Conservation (phyloP, 768 basidiomycete genomes). For the Dictyophora rubrovolvata region DNA sequence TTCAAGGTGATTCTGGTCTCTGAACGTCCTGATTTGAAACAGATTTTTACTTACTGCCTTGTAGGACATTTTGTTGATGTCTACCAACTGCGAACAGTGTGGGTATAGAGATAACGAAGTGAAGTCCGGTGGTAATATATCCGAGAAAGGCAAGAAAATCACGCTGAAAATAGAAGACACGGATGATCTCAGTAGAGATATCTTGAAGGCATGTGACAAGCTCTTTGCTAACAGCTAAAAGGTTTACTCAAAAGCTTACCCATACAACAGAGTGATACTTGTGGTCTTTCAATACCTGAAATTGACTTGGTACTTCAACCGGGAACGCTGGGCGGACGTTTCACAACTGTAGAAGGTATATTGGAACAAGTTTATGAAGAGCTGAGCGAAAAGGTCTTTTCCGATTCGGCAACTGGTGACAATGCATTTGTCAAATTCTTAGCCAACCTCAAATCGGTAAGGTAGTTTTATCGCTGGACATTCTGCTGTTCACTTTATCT, state of each 20-base stretch:
- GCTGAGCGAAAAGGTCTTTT: slow-evolving; percentile 77
- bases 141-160: slow-evolving; percentile 77
- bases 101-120: slow-evolving; percentile 98
- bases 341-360: slow-evolving; percentile 95
- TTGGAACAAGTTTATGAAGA: slow-evolving; percentile 93
- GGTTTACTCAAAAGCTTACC: neutral
- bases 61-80: slow-evolving; percentile 97
- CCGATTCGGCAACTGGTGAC: slow-evolving; percentile 52
- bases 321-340: slow-evolving; percentile 92
- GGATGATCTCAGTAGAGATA: slow-evolving; percentile 87
- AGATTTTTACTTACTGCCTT: neutral
- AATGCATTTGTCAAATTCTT: slow-evolving; percentile 70
- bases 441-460: slow-evolving; percentile 59
- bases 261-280: slow-evolving; percentile 74
- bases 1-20: slow-evolving; percentile 61
- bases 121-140: slow-evolving; percentile 87
- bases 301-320: slow-evolving; percentile 86
- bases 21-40: neutral
- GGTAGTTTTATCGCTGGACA: slow-evolving; percentile 13
- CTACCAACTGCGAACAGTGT: slow-evolving; percentile 90
- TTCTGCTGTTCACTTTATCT: neutral
- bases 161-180: slow-evolving; percentile 83
- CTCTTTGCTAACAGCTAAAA: too few relatives aligned
- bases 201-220: slow-evolving; percentile 64
- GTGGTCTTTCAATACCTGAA: slow-evolving; percentile 83